Evolutionary conservation across 768 basidiomycete genomes (phyloP).

Genomic region (Lactifluus piperatus): DNA sequence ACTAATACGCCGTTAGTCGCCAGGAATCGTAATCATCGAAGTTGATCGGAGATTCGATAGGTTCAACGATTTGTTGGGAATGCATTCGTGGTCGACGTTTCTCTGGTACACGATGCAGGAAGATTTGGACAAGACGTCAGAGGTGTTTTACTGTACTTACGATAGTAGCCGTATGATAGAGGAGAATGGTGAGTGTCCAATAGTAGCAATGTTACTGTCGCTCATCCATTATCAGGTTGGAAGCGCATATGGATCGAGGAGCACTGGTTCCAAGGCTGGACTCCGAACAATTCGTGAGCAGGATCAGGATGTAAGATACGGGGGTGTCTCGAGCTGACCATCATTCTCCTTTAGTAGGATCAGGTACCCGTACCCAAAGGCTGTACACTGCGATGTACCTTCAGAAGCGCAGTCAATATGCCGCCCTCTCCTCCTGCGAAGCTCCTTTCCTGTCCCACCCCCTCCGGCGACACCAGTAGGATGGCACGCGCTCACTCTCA

Average conservation of each 20-base stretch:
- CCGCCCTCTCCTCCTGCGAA: slow-evolving; percentile 32
- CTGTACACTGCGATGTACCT: slow-evolving; percentile 33
- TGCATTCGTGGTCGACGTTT: slow-evolving; percentile 37
- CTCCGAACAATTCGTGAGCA: not conserved
- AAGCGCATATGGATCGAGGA: slow-evolving; percentile 33
- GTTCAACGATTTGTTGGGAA: slow-evolving; percentile 33
- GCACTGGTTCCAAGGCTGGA: slow-evolving; percentile 30
- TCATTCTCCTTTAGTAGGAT: slow-evolving; percentile 24
- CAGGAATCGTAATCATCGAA: slow-evolving; percentile 39
- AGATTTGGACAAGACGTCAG: slow-evolving; percentile 24
- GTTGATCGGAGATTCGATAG: slow-evolving; percentile 27
- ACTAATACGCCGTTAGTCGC: slow-evolving; percentile 23
- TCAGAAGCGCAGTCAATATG: slow-evolving; percentile 33
- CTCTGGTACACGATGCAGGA: slow-evolving; percentile 27
- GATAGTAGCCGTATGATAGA: slow-evolving; percentile 32
- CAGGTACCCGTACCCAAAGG: slow-evolving; percentile 32
- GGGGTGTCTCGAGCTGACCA: not conserved
- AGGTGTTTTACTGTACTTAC: slow-evolving; percentile 35
- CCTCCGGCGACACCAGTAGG: slow-evolving; percentile 27
- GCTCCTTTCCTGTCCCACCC: slow-evolving; percentile 24
- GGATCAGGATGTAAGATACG: not conserved
- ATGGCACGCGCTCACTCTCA: slow-evolving; percentile 17
- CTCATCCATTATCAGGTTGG: slow-evolving; percentile 44
- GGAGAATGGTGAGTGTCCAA: slow-evolving; percentile 31
- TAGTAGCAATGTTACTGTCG: not conserved